Base-by-base conservation (phyloP, 306 rosid species). In the Cyclanthera cordifolia region DNA sequence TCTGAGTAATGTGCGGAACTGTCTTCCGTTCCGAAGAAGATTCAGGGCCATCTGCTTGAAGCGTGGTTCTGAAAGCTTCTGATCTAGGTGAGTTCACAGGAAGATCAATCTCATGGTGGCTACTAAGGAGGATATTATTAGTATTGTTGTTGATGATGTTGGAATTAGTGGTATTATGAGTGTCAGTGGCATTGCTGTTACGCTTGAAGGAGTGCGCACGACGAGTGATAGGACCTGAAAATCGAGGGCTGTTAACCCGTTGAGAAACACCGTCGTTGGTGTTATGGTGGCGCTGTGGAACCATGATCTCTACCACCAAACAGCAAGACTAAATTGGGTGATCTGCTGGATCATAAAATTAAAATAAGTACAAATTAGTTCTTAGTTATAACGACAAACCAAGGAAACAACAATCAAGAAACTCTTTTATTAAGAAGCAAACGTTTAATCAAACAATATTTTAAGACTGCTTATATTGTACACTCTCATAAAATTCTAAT, bases 141-240 rank as follows among this genome's bases (percentile, higher is more conserved):
- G 77, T 34, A 34, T 34, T 34, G 41, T 34, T 61, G 37, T n/a
- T 24, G 16, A 23, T 60, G 28, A 30, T 60, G 28, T 63, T 77
- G 1, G 58, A 74, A 57, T 50, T 63, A 67, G 57, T 28, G 58
- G 5, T 32, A 51, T 6, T 25, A 43, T 27, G 45, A 37, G 45
- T 65, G 75, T 27, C 70, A 78, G 3, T 59, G 47, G n/a, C 39
- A 64, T 64, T 49, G 67, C 64, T 61, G 79, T 69, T 82, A 72
- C 99, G 95, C 78, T 90, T 93, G 90, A 93, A 93, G 14, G 99
- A 90, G 66, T 85, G 96, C 19, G 95, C 91, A 23, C 99, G 96
- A 41, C 99, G 99, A 79, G 96, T 93, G 85, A 93, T 85, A 28
- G 96, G 82, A 46, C 95, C 95, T 16, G 99, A 90, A 78, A 86